Conservation (phyloP, 176 grass and related monocot genomes). For the Triticum turgidum region DNA sequence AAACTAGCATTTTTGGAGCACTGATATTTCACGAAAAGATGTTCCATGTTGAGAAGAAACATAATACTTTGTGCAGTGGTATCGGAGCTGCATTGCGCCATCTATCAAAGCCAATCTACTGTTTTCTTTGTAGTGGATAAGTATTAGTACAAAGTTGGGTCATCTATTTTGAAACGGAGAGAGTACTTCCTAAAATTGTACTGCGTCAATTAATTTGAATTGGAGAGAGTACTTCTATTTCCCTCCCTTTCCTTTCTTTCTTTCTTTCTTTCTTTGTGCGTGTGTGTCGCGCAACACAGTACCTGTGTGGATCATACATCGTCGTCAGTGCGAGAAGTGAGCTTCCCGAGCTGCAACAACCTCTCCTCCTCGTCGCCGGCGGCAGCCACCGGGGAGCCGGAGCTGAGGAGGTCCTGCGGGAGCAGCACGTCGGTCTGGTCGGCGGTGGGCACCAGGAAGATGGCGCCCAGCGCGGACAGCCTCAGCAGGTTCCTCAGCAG, state of each 20-base stretch:
- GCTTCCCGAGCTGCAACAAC: slow-evolving; percentile 56
- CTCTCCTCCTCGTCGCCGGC: slow-evolving; percentile 47
- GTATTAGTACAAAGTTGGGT: too few species aligned
- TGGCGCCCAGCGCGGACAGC: slow-evolving; percentile 49
- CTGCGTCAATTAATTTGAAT: too few species aligned
- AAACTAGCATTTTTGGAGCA: too few species aligned
- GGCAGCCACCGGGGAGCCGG: not conserved
- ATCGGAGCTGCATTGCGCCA: too few species aligned
- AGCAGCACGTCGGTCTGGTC: slow-evolving; percentile 59
- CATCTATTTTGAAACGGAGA: too few species aligned
- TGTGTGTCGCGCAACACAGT: too few species aligned
- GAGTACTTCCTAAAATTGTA: not conserved
- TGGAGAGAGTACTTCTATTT: too few species aligned
- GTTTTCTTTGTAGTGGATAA: slow-evolving; percentile 1
- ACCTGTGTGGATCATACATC: not conserved
- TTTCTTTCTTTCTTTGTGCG: not conserved
- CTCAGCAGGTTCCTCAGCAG: slow-evolving; percentile 68
- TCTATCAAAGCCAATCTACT: too few species aligned
- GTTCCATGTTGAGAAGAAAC: too few species aligned
- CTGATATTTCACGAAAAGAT: too few species aligned
- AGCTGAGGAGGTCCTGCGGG: slow-evolving; percentile 49
- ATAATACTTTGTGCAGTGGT: too few species aligned
- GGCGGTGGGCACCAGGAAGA: slow-evolving; percentile 59
- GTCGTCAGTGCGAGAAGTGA: slow-evolving; percentile 27
- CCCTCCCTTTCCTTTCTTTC: not conserved